Evolutionary conservation across 192 early-diverging fungal species (phyloP).

Genomic region (Linnemannia elongata): DNA sequence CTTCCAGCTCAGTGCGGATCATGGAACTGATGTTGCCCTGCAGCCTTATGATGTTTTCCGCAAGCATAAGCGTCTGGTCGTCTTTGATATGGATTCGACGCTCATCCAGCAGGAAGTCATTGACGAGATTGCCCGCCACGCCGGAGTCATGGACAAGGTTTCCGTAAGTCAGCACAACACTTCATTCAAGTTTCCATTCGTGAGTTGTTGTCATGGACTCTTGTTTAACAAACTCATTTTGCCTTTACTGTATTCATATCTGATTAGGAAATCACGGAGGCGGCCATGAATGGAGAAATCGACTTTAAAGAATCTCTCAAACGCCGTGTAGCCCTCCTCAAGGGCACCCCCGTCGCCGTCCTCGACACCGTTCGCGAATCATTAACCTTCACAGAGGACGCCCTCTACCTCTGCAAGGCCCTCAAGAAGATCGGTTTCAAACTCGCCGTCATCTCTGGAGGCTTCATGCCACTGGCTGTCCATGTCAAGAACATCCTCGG

Average conservation of each 20-base stretch:
- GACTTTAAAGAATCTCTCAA: slow-evolving; percentile 96
- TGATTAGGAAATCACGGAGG: slow-evolving; percentile 89
- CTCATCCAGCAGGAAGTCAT: slow-evolving; percentile 99
- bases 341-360: slow-evolving; percentile 86
- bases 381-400: slow-evolving; percentile 92
- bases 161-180: slow-evolving; percentile 69
- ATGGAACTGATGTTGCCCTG: slow-evolving; percentile 87
- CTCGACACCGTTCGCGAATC: slow-evolving; percentile 82
- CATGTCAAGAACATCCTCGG: slow-evolving; percentile 93
- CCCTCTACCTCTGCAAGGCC: slow-evolving; percentile 88
- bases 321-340: slow-evolving; percentile 88
- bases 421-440: slow-evolving; percentile 95
- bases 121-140: slow-evolving; percentile 95
- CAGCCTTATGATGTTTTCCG: slow-evolving; percentile 92
- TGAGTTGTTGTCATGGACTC: not conserved
- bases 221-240: not conserved
- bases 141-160: slow-evolving; percentile 93
- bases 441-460: slow-evolving; percentile 95
- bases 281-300: slow-evolving; percentile 98
- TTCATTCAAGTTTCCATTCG: not conserved
- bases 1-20: slow-evolving; percentile 77
- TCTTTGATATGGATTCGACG: slow-evolving; percentile 99
- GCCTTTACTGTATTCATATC: not conserved
- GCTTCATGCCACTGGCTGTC: slow-evolving; percentile 93
- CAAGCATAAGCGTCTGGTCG: slow-evolving; percentile 91